Evolutionary conservation across 2,329 filamentous ascomycete species (phyloP), one percentile per base, ranked within the genome.

Genomic region (Torrubiellomyces zombiae): DNA sequence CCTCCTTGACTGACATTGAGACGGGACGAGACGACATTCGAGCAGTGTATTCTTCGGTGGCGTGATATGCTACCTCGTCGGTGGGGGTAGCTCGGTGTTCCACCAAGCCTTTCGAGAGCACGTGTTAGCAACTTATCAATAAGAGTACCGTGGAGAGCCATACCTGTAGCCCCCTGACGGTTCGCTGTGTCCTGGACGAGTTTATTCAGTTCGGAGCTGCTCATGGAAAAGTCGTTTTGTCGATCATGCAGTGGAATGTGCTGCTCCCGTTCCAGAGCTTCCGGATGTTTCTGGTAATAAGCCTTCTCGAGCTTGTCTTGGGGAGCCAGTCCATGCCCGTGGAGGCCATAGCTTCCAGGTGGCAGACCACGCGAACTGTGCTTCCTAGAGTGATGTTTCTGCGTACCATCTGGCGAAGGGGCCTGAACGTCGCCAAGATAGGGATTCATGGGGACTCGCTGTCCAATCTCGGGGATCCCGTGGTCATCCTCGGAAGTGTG

Each of bases 381-480:
- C 51, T 69, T 81, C 33, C 82, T 73, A 26, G 63, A 57, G 43
- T 85, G 78, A 32, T 71, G 52, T 35, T 58, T 63, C 32, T 60
- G 58, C 27, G 38, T 36, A 24, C 48, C 50, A 4, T 52, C 46
- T 2, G 85, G 83, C 3, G 85, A 89, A 3, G 89, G 89, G 9
- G 89, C 89, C 55, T 98, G 89, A 7, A 95, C 89, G 46, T 95
- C 86, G 32, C 89, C 89, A 21, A 89, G 80, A 46, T 89, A 71
- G 26, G 75, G 78, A 45, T 89, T 77, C 80, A 98, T 89, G 24
- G 89, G 89, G 19, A 98, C 86, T 43, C 85, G 77, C 42, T 80
- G 71, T 23, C 86, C 86, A 37, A 94, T 89, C 45, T 91, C 80
- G 3, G 85, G 85, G 39, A 94, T 93, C 13, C 85, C 86, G 28